Percentiles rank a stretch among this genome's conserved stretches.
Evolutionary conservation across 176 grass and related monocot genomes (phyloP).

Genomic region (Musa beccarii): DNA sequence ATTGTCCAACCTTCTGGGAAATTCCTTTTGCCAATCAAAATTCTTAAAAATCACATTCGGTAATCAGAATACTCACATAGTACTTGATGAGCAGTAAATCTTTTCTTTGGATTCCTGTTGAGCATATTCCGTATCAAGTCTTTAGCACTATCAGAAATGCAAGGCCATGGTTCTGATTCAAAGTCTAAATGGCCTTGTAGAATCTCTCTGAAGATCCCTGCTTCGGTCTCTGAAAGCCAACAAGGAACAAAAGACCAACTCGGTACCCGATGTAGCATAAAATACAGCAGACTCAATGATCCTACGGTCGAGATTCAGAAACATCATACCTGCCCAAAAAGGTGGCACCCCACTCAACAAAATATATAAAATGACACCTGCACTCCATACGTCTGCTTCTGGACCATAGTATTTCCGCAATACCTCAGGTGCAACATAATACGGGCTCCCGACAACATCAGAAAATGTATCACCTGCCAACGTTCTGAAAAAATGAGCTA

Average conservation of each 20-base stretch:
- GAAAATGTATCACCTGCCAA: slow-evolving; percentile 65
- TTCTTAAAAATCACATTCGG: neutral
- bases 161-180: slow-evolving; percentile 94
- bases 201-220: slow-evolving; percentile 95
- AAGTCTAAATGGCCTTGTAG: slow-evolving; percentile 87
- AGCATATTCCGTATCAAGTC: slow-evolving; percentile 90
- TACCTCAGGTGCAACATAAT: slow-evolving; percentile 95
- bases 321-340: slow-evolving; percentile 84
- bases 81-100: slow-evolving; percentile 82
- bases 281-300: neutral
- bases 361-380: slow-evolving; percentile 94
- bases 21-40: neutral
- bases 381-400: slow-evolving; percentile 99
- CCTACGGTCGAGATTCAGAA: slow-evolving; percentile 4
- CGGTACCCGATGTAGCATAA: neutral
- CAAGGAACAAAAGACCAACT: slow-evolving; percentile 16
- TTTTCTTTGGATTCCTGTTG: slow-evolving; percentile 60
- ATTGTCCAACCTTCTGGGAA: neutral
- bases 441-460: slow-evolving; percentile 95
- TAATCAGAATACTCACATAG: slow-evolving; percentile 58
- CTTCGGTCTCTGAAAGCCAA: slow-evolving; percentile 68
- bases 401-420: slow-evolving; percentile 91
- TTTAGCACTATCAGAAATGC: slow-evolving; percentile 84
- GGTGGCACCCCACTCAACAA: slow-evolving; percentile 91
- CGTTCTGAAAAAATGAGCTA: neutral